Percentiles rank a stretch among this genome's conserved stretches.
phyloP scores from a whole-genome alignment of 306 rosid species.

The Quercus parvula region DNA sequence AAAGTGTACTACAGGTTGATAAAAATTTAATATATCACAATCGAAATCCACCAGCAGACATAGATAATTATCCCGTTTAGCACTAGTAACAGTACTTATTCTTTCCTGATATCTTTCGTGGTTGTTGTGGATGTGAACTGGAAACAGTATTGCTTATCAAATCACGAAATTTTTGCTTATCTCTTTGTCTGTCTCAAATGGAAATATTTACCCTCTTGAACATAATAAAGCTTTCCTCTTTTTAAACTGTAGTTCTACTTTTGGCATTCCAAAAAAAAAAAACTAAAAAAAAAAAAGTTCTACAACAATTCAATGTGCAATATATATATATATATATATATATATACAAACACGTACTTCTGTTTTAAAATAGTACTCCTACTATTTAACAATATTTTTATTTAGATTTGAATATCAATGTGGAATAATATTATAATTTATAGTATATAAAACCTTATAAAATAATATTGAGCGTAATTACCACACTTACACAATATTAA shows the following conservation, averaged over 20 bases:
- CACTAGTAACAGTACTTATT: not conserved
- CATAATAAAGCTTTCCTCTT: not conserved
- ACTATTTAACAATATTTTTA: too few species aligned
- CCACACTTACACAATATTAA: too few species aligned
- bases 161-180: not conserved
- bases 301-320: too few species aligned
- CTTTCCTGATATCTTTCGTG: not conserved
- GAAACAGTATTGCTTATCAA: not conserved
- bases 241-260: not conserved
- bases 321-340: too few species aligned
- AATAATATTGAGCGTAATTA: too few species aligned
- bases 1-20: not conserved
- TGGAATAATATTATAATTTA: too few species aligned
- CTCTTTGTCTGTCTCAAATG: not conserved
- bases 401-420: too few species aligned
- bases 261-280: too few species aligned
- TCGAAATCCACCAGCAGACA: constrained; percentile 23
- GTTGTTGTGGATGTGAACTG: constrained; percentile 1
- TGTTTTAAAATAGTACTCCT: too few species aligned
- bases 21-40: not conserved
- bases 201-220: not conserved
- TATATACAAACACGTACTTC: too few species aligned
- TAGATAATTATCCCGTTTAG: not conserved
- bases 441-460: too few species aligned
- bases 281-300: not conserved